Base-by-base conservation (phyloP, 2,329 filamentous ascomycete species). In the Monosporascus cannonballus region DNA sequence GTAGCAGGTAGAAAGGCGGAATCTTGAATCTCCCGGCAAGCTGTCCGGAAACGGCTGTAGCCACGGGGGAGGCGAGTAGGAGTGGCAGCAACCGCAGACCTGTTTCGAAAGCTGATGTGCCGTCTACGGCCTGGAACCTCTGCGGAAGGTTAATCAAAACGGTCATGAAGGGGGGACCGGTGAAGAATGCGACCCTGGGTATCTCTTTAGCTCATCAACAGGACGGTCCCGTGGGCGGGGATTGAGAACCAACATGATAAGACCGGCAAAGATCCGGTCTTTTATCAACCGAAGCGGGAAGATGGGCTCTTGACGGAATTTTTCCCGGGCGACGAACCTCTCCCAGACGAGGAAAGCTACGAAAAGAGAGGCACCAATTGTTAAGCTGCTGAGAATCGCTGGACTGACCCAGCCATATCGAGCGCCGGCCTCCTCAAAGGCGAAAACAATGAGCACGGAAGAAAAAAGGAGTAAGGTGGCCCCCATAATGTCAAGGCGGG, bases 371-470 rank as follows among this genome's bases (percentile, higher is more conserved):
- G 56, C 61, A 2, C 60, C 58, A 7, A 67, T 47, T 5, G 55
- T 36, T 24, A 61, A 49, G 2, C 63, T 65, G 9, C 61, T 56
- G 4, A 76, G 65, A 4, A 78, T 68, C 5, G 68, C 55, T 0
- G 66, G 64, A 44, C 69, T 73, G 7, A 55, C 61, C 76, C 76
- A 79, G 3, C 70, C 57, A 49, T 73, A 76, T 6, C 63, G 63
- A 18, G 67, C 59, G 5, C 75, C 74, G 6, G 64, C 74, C 55
- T 76, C 67, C 47, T 79, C 70, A 15, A 79, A 64, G 1, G 70
- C 73, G 39, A 75, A 73, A 17, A 77, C 69, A n/a, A 78, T 58
- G 3, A 78, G 64, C 3, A 74, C 68, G 0, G 74, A 74, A 3
- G 69, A 68, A 0, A 67, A 68, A 6, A 78, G 64, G 1, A 71